Evolutionary conservation across 2,329 filamentous ascomycete species (phyloP).

Genomic region (Phyllosticta citribraziliensis): DNA sequence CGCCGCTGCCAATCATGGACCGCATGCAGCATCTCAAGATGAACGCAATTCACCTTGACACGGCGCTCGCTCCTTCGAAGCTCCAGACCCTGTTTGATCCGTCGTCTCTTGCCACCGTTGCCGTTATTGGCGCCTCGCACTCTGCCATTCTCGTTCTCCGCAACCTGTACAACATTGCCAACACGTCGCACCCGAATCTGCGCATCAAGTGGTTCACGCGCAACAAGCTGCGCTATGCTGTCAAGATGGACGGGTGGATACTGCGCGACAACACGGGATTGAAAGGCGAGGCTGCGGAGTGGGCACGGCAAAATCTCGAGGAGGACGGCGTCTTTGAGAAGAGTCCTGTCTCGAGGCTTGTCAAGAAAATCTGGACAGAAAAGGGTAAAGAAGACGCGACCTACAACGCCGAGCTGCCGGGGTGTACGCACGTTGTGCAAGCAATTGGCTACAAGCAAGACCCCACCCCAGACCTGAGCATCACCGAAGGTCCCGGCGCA

Average conservation of each 20-base stretch:
- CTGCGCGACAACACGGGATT: slow-evolving; percentile 56
- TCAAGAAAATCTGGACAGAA: slow-evolving; percentile 31
- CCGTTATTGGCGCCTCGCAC: slow-evolving; percentile 53
- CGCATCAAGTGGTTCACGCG: slow-evolving; percentile 53
- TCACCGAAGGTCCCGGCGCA: slow-evolving; percentile 22
- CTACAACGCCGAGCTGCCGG: slow-evolving; percentile 38
- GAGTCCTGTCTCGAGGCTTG: slow-evolving; percentile 1
- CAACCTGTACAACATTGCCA: slow-evolving; percentile 48
- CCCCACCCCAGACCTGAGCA: slow-evolving; percentile 38
- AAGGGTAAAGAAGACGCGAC: slow-evolving; percentile 37
- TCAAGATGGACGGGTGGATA: slow-evolving; percentile 54
- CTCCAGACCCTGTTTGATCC: slow-evolving; percentile 34
- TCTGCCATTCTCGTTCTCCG: slow-evolving; percentile 53
- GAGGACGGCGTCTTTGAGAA: slow-evolving; percentile 38
- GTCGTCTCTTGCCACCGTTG: slow-evolving; percentile 35
- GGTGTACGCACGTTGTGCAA: slow-evolving; percentile 45
- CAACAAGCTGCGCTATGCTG: slow-evolving; percentile 51
- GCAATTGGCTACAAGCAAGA: slow-evolving; percentile 50
- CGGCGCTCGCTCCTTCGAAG: slow-evolving; percentile 44
- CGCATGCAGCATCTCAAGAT: slow-evolving; percentile 24
- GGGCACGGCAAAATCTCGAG: slow-evolving; percentile 48
- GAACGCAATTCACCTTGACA: slow-evolving; percentile 43
- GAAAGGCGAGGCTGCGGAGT: slow-evolving; percentile 51
- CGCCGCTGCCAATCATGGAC: slow-evolving; percentile 31
- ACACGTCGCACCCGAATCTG: slow-evolving; percentile 42